These are phyloP conservation scores for Olyra latifolia DNA, from an alignment of 176 grass and related monocot genomes.

Conservation along the genomic window DNA sequence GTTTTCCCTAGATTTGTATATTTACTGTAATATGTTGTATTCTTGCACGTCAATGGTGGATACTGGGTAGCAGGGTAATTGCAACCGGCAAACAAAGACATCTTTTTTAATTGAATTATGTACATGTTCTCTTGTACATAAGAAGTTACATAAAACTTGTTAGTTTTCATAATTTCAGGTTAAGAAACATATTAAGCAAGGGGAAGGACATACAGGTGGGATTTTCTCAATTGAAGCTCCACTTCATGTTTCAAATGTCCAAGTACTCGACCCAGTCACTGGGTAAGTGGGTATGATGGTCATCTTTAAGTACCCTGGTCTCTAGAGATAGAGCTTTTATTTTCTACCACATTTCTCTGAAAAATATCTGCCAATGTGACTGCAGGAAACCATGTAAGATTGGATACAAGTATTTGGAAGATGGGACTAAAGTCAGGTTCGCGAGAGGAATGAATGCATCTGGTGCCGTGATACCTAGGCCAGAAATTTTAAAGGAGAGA, in stretches of 20 bases:
- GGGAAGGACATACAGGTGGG: slow-evolving; percentile 83
- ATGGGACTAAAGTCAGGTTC: slow-evolving; percentile 83
- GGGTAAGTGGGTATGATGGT: slow-evolving; percentile 78
- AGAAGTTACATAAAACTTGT: not conserved
- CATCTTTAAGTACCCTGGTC: not conserved
- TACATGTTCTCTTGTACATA: not conserved
- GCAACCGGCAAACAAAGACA: not conserved
- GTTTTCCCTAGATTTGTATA: not conserved
- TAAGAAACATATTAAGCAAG: slow-evolving; percentile 97
- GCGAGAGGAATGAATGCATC: slow-evolving; percentile 79
- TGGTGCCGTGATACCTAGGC: slow-evolving; percentile 69
- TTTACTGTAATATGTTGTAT: not conserved
- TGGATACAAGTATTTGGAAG: slow-evolving; percentile 79
- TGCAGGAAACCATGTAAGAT: slow-evolving; percentile 76
- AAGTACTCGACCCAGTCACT: slow-evolving; percentile 83
- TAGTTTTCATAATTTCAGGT: slow-evolving; percentile 53
- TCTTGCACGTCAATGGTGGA: not conserved
- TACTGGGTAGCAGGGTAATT: not conserved
- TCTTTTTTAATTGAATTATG: not conserved
- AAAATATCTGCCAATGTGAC: not conserved
- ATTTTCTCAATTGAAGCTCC: slow-evolving; percentile 98
- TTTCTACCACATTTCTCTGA: not conserved
- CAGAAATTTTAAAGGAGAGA: slow-evolving; percentile 96
- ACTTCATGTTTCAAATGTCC: slow-evolving; percentile 98
- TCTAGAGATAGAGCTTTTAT: not conserved